phyloP scores from a whole-genome alignment of 352 stramenopile genomes.

The Globisporangium uncinulatum region DNA sequence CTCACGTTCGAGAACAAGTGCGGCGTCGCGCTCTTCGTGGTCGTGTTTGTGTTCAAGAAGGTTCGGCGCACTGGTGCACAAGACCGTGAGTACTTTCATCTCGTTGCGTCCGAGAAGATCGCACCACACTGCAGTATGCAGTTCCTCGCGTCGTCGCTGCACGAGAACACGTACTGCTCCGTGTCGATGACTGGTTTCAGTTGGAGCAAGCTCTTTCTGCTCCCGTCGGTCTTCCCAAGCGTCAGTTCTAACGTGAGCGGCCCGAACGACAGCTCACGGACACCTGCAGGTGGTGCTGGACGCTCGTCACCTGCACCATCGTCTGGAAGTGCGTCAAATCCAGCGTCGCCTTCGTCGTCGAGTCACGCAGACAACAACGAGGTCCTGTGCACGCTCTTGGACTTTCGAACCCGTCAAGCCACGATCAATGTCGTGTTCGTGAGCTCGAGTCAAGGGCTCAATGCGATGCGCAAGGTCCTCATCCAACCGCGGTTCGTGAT shows the following conservation, averaged over 20 bases:
- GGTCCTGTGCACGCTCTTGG: constrained; percentile 42
- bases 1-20: constrained; percentile 80
- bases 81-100: constrained; percentile 68
- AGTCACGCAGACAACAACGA: constrained; percentile 11
- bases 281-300: background rate
- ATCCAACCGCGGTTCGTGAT: constrained; percentile 65
- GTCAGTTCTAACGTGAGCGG: background rate
- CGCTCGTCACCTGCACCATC: background rate
- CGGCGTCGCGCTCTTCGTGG: constrained; percentile 50
- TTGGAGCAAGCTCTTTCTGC: constrained; percentile 71
- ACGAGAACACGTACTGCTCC: constrained; percentile 70
- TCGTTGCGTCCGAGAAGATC: constrained; percentile 66
- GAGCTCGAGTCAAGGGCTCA: constrained; percentile 34
- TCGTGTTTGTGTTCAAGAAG: constrained; percentile 82
- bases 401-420: constrained; percentile 51
- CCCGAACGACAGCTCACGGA: background rate
- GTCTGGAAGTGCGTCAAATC: constrained; percentile 11
- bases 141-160: constrained; percentile 61
- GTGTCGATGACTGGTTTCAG: constrained; percentile 73
- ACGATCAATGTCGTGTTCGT: constrained; percentile 64
- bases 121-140: constrained; percentile 37
- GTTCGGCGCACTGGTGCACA: constrained; percentile 42
- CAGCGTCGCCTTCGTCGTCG: constrained; percentile 12
- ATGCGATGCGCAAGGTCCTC: constrained; percentile 46
- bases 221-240: constrained; percentile 29